These are phyloP conservation scores for Mycosarcoma mackinlayi DNA, from an alignment of 1,284 basidiomycete species.

Conservation along the genomic window DNA sequence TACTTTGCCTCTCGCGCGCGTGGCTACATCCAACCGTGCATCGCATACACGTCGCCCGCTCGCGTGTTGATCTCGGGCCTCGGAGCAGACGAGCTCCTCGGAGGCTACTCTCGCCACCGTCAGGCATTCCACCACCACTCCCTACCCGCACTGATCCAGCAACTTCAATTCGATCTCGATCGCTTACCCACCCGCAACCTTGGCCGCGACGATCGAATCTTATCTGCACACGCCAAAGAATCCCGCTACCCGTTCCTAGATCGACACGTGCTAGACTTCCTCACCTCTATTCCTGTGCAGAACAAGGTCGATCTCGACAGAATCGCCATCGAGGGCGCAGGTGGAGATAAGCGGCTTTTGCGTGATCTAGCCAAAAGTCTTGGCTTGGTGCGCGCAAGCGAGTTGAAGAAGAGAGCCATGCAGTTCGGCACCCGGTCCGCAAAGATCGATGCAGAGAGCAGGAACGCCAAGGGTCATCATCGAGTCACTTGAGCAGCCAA, in stretches of 20 bases:
- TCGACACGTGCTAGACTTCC: slow-evolving; percentile 49
- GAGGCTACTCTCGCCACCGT: slow-evolving; percentile 91
- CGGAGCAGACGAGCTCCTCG: slow-evolving; percentile 93
- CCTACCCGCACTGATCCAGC: slow-evolving; percentile 75
- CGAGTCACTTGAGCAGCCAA: too few species aligned
- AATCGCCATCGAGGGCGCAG: slow-evolving; percentile 60
- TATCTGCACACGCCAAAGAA: slow-evolving; percentile 89
- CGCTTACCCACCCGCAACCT: slow-evolving; percentile 89
- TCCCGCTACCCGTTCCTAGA: slow-evolving; percentile 70
- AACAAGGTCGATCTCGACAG: slow-evolving; percentile 76
- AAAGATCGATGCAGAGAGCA: slow-evolving; percentile 77
- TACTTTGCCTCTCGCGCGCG: slow-evolving; percentile 88
- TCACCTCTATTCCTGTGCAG: slow-evolving; percentile 80
- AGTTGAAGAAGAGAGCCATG: slow-evolving; percentile 87
- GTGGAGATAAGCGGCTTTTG: slow-evolving; percentile 89
- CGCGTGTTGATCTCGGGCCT: slow-evolving; percentile 89
- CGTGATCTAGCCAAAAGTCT: slow-evolving; percentile 68
- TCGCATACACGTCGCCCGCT: slow-evolving; percentile 77
- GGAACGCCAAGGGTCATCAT: slow-evolving; percentile 64
- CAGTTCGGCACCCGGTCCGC: slow-evolving; percentile 93
- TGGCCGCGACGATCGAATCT: slow-evolving; percentile 90
- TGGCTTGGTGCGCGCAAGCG: slow-evolving; percentile 72
- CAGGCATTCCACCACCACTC: slow-evolving; percentile 73
- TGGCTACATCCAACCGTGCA: neutral
- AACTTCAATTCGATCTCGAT: slow-evolving; percentile 93